These are phyloP conservation scores for Microbotryum intermedium DNA, from an alignment of 1,284 basidiomycete genomes.

Conservation along the genomic window DNA sequence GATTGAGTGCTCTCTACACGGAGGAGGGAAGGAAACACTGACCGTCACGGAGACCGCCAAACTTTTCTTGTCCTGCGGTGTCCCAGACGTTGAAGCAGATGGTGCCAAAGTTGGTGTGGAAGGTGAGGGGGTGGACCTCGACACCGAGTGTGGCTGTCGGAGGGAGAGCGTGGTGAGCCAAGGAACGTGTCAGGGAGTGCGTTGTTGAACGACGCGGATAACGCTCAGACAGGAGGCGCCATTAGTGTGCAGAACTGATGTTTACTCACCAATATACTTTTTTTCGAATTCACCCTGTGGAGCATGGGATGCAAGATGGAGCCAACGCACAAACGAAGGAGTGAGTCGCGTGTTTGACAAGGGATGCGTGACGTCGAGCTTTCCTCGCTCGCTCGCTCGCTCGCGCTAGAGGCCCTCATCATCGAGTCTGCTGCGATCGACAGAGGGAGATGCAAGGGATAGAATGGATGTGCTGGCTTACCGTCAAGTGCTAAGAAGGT, in stretches of 20 bases:
- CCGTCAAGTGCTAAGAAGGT: slow-evolving; percentile 77
- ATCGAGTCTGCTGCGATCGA: not conserved
- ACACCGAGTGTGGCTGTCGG: slow-evolving; percentile 90
- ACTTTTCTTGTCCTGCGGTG: slow-evolving; percentile 99
- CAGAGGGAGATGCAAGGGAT: too few species aligned
- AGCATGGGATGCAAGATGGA: too few species aligned
- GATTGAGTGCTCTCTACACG: too few species aligned
- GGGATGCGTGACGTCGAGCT: too few species aligned
- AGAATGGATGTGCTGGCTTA: slow-evolving; percentile 16
- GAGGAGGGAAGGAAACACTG: too few species aligned
- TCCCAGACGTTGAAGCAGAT: slow-evolving; percentile 99
- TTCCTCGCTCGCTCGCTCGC: too few species aligned
- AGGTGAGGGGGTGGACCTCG: slow-evolving; percentile 91
- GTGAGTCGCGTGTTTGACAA: not conserved
- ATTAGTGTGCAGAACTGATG: not conserved
- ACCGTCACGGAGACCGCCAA: slow-evolving; percentile 93
- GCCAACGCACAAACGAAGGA: not conserved
- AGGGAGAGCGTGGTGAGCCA: not conserved
- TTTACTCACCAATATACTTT: slow-evolving; percentile 86
- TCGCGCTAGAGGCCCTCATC: not conserved
- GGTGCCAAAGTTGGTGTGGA: slow-evolving; percentile 96
- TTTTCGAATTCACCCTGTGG: slow-evolving; percentile 84
- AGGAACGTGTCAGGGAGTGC: not conserved
- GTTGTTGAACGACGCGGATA: not conserved
- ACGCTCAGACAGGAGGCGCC: not conserved